Evolutionary conservation across 1,284 basidiomycete genomes (phyloP).

Genomic region (Porogramme epimiltina): DNA sequence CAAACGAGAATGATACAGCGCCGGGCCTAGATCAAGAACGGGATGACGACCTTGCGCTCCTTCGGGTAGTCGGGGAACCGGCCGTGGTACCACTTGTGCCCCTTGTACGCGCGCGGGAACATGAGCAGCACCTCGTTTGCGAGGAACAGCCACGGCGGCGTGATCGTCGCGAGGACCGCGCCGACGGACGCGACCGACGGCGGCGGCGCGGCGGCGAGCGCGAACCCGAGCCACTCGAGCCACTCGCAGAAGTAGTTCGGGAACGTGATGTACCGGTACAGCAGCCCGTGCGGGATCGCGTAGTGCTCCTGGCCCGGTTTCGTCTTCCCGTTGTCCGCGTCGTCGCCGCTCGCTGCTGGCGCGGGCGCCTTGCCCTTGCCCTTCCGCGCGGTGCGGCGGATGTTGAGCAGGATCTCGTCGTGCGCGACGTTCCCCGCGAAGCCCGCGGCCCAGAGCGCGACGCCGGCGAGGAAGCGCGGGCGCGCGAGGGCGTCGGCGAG

Average conservation of each 20-base stretch:
- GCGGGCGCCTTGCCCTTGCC: conserved; percentile 32
- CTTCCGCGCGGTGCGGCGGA: conserved; percentile 52
- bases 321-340: conserved; percentile 22
- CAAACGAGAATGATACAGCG: no score
- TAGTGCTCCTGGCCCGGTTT: conserved; percentile 53
- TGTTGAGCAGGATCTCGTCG: conserved; percentile 85
- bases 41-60: conserved; percentile 54
- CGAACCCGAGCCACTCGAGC: conserved; percentile 84
- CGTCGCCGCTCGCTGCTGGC: conserved; percentile 12
- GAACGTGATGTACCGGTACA: conserved; percentile 84
- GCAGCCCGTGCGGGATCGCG: conserved; percentile 79
- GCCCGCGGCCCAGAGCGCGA: conserved; percentile 69
- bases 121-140: conserved; percentile 71
- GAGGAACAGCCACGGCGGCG: conserved; percentile 78
- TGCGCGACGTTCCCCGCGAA: conserved; percentile 83
- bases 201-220: conserved; percentile 59
- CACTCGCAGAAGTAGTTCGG: conserved; percentile 95
- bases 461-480: conserved; percentile 62
- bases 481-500: conserved; percentile 38
- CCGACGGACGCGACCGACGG: conserved; percentile 33
- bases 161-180: conserved; percentile 28
- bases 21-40: conserved; percentile 39
- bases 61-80: conserved; percentile 63
- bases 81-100: conserved; percentile 79
- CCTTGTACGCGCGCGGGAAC: conserved; percentile 78